Evolutionary conservation across 768 basidiomycete genomes (phyloP).

Genomic region (Xerocomus brunneocitrinus): DNA sequence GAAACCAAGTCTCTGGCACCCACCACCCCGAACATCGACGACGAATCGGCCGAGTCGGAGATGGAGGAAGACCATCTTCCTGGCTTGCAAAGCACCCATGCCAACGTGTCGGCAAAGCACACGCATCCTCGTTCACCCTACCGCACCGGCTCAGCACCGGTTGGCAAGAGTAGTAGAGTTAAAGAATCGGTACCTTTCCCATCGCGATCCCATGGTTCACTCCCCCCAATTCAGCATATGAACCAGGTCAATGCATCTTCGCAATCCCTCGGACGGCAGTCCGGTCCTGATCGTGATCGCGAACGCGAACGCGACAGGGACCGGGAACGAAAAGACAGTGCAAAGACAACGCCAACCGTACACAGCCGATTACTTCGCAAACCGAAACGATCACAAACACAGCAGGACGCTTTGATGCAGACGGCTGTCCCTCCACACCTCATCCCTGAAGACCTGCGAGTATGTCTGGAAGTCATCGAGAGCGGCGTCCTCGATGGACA

Average conservation of each 20-base stretch:
- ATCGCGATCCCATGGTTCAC: slow-evolving; percentile 72
- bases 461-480: slow-evolving; percentile 83
- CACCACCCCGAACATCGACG: slow-evolving; percentile 60
- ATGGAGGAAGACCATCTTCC: slow-evolving; percentile 54
- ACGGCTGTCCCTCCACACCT: slow-evolving; percentile 68
- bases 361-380: slow-evolving; percentile 56
- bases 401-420: slow-evolving; percentile 40
- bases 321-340: slow-evolving; percentile 43
- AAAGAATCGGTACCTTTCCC: slow-evolving; percentile 66
- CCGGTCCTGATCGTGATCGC: slow-evolving; percentile 44
- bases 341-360: slow-evolving; percentile 32
- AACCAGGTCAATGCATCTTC: slow-evolving; percentile 58
- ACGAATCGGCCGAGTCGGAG: slow-evolving; percentile 70
- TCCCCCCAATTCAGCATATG: slow-evolving; percentile 56
- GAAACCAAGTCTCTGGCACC: slow-evolving; percentile 47
- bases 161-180: slow-evolving; percentile 37
- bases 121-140: slow-evolving; percentile 79
- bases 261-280: slow-evolving; percentile 71
- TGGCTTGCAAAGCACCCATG: slow-evolving; percentile 18
- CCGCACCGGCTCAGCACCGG: slow-evolving; percentile 43
- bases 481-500: slow-evolving; percentile 88
- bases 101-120: slow-evolving; percentile 42
- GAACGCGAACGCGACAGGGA: slow-evolving; percentile 39
- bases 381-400: slow-evolving; percentile 61
- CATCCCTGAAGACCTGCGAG: slow-evolving; percentile 81